Evolutionary conservation across 495 filamentous ascomycete genomes (phyloP), one percentile per base, ranked within the genome.

Genomic region (Symbiotaphrina buchneri): DNA sequence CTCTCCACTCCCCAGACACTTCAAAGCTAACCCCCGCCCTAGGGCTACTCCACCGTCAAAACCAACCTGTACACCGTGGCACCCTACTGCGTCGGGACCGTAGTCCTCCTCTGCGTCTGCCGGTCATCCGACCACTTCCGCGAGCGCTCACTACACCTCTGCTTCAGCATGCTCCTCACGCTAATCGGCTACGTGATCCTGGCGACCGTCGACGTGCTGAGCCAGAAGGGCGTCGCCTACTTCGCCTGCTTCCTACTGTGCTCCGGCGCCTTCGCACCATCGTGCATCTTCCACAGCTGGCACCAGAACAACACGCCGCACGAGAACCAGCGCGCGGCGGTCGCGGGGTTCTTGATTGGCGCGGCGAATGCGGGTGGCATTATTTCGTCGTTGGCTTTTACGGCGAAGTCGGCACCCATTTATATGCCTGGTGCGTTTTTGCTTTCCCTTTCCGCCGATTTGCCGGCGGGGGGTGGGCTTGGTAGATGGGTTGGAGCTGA

Each of bases 271-370:
- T 45, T 38, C 28, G 40, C 40, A n/a, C 40, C 42, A 8, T 28
- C 20, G 0, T 53, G 40, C 18, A 27, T 45, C 14, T 34, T 42
- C 13, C 40, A 42, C 27, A 27, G 24, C 16, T 45, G 42, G 42
- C 42, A 42, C 35, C 39, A 42, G 29, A 40, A 40, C 27, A 45
- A 39, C 32, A 42, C 37, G n/a, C 33, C 33, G 8, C 31, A 36
- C 16, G 40, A 42, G 30, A 42, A 39, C 21, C 30, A 40, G 0
- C 48, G 54, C 0, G 54, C 54, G 3, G 52, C 48, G 5, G 52
- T 48, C 24, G 53, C 52, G 1, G 54, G 55, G 0, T 43, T 56
- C 40, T 47, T 42, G 5, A 37, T 42, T 21, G 42, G 14, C 22
- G 22, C 22, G 22, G 13, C 8, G 7, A 25, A 25, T 13, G 7